Base-by-base conservation (phyloP, 148 eudicot genomes). In the Chenopodium album region DNA sequence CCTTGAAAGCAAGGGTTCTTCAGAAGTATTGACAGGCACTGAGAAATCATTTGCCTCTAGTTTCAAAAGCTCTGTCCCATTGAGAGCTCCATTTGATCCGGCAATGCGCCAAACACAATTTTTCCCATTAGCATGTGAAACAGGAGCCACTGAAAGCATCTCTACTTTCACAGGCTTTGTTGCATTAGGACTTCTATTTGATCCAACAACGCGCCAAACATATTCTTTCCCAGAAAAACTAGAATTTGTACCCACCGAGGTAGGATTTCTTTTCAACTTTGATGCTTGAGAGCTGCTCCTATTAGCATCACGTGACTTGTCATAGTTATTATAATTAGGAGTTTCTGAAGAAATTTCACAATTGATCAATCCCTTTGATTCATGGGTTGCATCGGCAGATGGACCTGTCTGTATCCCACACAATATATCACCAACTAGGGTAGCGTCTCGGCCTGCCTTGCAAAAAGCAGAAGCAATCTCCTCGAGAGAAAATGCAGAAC, bases 391-490 rank as follows among this genome's bases (percentile, higher is more conserved):
- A 73, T 69, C n/a, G 65, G 34, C 48, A 26, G 82, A 74, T 52
- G 71, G 65, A 29, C 75, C 32, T 48, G 32, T 70, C 37, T 50
- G 84, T 50, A 66, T 79, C 62, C 71, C 77, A 85, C 37, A 28
- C 4, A 85, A 71, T 70, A 84, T 63, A 66, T 79, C 76, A 79
- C 80, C 76, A 66, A 88, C 82, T 72, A 87, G 46, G 60, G 82
- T 34, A 10, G 62, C 78, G 80, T 87, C 84, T 56, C 73, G 79
- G 26, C 86, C 82, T 67, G 90, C 88, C 81, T 84, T 83, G 78
- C 81, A 80, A 78, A 79, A 89, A 48, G 87, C 84, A 66, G 82
- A 85, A 80, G 87, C 87, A 73, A 87, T 87, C 50, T 89, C 88
- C 79, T 78, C 31, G 68, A 86, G 83, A 66, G 91, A 82, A 73